These are phyloP conservation scores for Pisolithus microcarpus DNA, from an alignment of 768 basidiomycete genomes.

Conservation along the genomic window DNA sequence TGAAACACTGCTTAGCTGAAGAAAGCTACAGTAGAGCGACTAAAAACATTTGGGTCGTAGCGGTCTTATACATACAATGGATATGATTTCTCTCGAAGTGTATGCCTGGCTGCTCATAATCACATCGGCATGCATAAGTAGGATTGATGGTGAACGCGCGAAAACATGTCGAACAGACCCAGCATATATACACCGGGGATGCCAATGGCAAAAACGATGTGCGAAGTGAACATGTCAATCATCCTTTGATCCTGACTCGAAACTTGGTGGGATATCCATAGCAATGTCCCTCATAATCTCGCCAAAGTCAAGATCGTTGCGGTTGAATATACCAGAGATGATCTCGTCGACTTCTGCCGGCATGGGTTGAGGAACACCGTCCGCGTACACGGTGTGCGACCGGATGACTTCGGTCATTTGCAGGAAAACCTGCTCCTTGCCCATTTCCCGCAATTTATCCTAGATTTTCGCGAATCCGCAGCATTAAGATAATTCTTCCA, in stretches of 20 bases:
- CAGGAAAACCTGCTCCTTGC: constrained; percentile 22
- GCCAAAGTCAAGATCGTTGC: constrained; percentile 25
- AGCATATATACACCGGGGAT: background rate
- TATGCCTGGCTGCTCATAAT: too few relatives aligned
- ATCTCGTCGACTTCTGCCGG: constrained; percentile 26
- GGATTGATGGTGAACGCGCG: too few relatives aligned
- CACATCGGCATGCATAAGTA: too few relatives aligned
- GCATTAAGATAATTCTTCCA: background rate
- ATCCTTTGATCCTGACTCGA: constrained; percentile 17
- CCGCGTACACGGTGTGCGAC: constrained; percentile 22
- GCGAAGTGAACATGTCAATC: constrained; percentile 13
- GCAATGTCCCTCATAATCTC: constrained; percentile 20
- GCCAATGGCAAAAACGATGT: background rate
- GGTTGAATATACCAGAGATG: constrained; percentile 26
- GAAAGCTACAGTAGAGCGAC: constrained; percentile 16
- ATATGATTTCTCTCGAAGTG: too few relatives aligned
- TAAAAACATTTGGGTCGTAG: constrained; percentile 5
- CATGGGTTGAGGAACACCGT: constrained; percentile 17
- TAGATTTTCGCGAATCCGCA: constrained; percentile 5
- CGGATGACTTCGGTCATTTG: constrained; percentile 30
- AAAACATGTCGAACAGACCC: background rate
- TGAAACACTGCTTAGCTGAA: constrained; percentile 22
- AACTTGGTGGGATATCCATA: constrained; percentile 16
- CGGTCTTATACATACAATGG: background rate
- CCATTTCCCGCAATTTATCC: constrained; percentile 25